Evolutionary conservation across 495 filamentous ascomycete genomes (phyloP), one percentile per base, ranked within the genome.

Genomic region (Aspergillus nidulans): DNA sequence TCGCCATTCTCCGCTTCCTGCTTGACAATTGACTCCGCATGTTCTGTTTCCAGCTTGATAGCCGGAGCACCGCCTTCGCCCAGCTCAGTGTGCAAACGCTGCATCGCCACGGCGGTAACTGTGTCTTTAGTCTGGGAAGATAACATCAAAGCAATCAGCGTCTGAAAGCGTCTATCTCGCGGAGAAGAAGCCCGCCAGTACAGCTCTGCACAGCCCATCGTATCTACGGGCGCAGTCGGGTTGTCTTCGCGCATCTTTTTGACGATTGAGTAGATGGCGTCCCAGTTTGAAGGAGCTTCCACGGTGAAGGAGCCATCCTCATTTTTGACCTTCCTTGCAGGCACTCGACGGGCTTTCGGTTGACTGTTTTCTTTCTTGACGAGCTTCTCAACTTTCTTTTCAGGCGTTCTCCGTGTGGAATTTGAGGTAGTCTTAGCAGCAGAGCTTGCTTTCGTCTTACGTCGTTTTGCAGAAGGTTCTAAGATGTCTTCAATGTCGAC

Each of bases 101-200:
- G 75, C 86, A 98, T 95, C 9, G 90, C 91, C 12, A 84, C 81
- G 0, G 92, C 89, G 16, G 87, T 98, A 40, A 92, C 88, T 0
- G 92, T 96, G 70, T 98, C 94, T 65, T 96, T 97, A 2, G 94
- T 98, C 66, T 98, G 94, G 12, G 84, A 88, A 4, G 88, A 92
- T n/a, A 99, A 83, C 95, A 99, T 97, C 49, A 99, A 75, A 3
- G 92, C 84, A 24, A 95, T 81, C 24, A 99, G 79, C 3, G 90
- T 97, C 55, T 99, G 94, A 66, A 95, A 96, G 2, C 95, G 83
- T 57, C 82, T 83, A 65, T 92, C 89, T 57, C 61, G 56, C 0
- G 68, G 66, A 15, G 69, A 68, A 4, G 73, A 75, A 6, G 62
- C 63, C 7, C 68, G 65, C 73, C 71, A 75, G 49, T 70, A 67